phyloP scores from a whole-genome alignment of 2,329 filamentous ascomycete genomes.

The Phaeosphaeria sp. region DNA sequence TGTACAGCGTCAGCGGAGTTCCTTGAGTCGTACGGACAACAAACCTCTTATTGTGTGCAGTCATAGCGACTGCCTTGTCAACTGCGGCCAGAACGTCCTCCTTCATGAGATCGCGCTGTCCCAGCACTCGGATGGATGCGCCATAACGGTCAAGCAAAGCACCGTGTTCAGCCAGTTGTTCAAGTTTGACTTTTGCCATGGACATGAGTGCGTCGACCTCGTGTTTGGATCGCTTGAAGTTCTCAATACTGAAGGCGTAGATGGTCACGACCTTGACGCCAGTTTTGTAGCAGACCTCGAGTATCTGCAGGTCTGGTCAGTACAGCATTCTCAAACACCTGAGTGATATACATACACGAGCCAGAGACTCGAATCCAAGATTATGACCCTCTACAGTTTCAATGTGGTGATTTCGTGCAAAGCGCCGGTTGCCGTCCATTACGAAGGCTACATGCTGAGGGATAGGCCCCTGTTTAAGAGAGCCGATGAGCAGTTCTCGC shows the following conservation, averaged over 20 bases:
- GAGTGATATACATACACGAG: conserved; percentile 66
- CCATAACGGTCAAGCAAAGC: conserved; percentile 93
- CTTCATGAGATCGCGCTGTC: conserved; percentile 82
- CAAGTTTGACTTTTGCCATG: conserved; percentile 93
- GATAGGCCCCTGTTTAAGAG: conserved; percentile 86
- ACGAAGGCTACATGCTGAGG: conserved; percentile 98
- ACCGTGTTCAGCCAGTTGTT: conserved; percentile 90
- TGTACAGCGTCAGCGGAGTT: conserved; percentile 28
- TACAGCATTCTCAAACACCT: conserved; percentile 39
- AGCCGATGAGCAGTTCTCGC: conserved; percentile 84
- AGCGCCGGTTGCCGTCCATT: conserved; percentile 97
- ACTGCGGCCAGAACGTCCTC: conserved; percentile 88
- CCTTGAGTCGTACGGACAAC: not conserved
- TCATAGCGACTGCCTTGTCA: conserved; percentile 84
- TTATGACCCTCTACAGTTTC: conserved; percentile 97
- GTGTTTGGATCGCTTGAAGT: conserved; percentile 95
- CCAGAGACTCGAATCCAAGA: conserved; percentile 92
- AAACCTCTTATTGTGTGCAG: conserved; percentile 83
- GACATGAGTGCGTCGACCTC: conserved; percentile 98
- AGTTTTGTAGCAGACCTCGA: conserved; percentile 97
- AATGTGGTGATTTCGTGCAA: conserved; percentile 87
- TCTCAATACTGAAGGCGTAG: conserved; percentile 98
- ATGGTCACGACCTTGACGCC: conserved; percentile 97
- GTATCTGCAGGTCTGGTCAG: conserved; percentile 61
- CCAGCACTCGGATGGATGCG: conserved; percentile 82